A percentile compares a stretch with the other conserved stretches of the same genome.
phyloP scores from a whole-genome alignment of 495 filamentous ascomycete genomes.

The Elasticomyces elasticus region DNA sequence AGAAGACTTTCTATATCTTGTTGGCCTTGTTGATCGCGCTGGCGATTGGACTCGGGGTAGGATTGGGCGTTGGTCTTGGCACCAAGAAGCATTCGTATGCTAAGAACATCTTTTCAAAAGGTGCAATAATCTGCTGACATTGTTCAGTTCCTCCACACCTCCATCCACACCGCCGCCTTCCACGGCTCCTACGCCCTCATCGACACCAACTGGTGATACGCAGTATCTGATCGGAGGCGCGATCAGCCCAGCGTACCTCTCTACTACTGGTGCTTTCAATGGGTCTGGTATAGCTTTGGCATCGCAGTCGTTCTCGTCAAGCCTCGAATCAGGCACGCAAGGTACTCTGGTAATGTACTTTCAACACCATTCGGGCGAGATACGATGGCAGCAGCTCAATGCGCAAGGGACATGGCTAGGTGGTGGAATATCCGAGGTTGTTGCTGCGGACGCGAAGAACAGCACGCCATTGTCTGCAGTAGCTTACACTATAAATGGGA shows the following conservation, averaged over 20 bases:
- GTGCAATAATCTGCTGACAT: neutral
- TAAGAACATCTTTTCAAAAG: neutral
- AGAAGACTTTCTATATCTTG: slow-evolving; percentile 1
- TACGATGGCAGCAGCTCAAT: slow-evolving; percentile 26
- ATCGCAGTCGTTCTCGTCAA: slow-evolving; percentile 27
- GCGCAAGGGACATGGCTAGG: slow-evolving; percentile 25
- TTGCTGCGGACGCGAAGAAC: slow-evolving; percentile 33
- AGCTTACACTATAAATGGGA: slow-evolving; percentile 24
- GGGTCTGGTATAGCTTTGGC: slow-evolving; percentile 32
- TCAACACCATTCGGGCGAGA: slow-evolving; percentile 29
- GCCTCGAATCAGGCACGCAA: slow-evolving; percentile 6
- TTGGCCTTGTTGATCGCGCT: neutral
- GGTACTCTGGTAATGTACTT: slow-evolving; percentile 32
- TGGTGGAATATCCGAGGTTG: slow-evolving; percentile 24
- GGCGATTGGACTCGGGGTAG: slow-evolving; percentile 1
- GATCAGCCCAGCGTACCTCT: slow-evolving; percentile 19
- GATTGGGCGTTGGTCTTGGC: slow-evolving; percentile 6
- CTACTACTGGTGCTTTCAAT: slow-evolving; percentile 31
- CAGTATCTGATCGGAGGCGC: slow-evolving; percentile 19
- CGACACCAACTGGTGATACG: slow-evolving; percentile 1
- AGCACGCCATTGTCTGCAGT: slow-evolving; percentile 31
- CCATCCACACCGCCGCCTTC: neutral
- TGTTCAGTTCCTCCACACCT: neutral
- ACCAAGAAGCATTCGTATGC: slow-evolving; percentile 1
- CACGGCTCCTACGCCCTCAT: neutral